Base-by-base conservation (phyloP, 2,329 filamentous ascomycete genomes). In the Thielaviopsis ethacetica region DNA sequence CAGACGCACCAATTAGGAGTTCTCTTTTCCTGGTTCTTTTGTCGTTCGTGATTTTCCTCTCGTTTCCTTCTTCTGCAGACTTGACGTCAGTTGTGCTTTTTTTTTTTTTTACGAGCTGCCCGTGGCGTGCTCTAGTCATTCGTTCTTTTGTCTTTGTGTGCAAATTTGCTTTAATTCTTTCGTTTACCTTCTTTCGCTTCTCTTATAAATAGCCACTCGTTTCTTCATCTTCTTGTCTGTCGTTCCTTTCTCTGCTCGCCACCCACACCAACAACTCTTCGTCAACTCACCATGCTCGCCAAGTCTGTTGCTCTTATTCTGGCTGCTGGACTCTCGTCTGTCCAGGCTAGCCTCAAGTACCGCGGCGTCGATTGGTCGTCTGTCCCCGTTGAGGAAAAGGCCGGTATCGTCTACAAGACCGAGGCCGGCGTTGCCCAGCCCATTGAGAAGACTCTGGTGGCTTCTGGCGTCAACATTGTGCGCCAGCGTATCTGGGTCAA, bases 401-500 rank as follows among this genome's bases (percentile, higher is more conserved):
- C 77, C 0, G 84, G 83, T 1, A 76, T 80, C 62, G 71, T 71
- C 0, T 88, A 85, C 73, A 83, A 80, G 63, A 79, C 76, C 54
- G 67, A 73, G 0, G 71, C 73, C 21, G 83, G 83, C 44, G 69
- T 70, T 1, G 69, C 70, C 0, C 71, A 81, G 60, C 69, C 80
- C 0, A 72, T 88, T 1, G 85, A 88, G 65, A 74, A 71, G 1
- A 86, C 88, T 57, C 70, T 88, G 3, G 76, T 73, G 3, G 71
- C 71, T 12, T 78, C 74, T 27, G 85, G 84, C 15, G 78, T 86
- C 64, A 88, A 87, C 68, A 84, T 80, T 0, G 80, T 87, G 53
- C 79, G 84, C 19, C 84, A 88, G 67, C 76, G 85, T 26, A 69
- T 88, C 51, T 88, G 84, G 85, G 84, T 88, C 24, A 85, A 84